Percentiles rank a stretch among this genome's conserved stretches.
These are phyloP conservation scores for Trypanosoma lewisi DNA, from an alignment of 208 protist species.

Conservation along the genomic window DNA sequence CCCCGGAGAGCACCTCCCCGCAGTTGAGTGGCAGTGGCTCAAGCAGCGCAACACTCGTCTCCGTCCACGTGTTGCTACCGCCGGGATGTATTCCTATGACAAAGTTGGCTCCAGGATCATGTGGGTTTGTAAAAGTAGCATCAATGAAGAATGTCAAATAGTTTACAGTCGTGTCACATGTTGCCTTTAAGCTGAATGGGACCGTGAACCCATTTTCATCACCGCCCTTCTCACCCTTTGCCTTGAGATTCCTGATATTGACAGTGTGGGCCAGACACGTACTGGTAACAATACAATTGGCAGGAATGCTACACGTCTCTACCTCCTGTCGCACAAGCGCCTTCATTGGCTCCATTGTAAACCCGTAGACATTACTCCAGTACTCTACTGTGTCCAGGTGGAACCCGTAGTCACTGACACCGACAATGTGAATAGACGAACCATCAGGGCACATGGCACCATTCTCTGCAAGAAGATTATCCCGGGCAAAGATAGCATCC, in stretches of 20 bases:
- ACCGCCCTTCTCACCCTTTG: constrained; percentile 37
- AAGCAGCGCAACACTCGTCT: constrained; percentile 70
- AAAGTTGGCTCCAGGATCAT: constrained; percentile 82
- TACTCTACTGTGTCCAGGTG: constrained; percentile 84
- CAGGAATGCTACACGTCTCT: constrained; percentile 74
- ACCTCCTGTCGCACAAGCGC: constrained; percentile 75
- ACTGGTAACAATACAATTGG: constrained; percentile 67
- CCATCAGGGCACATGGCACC: constrained; percentile 82
- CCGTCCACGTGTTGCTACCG: constrained; percentile 77
- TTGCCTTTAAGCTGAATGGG: constrained; percentile 51
- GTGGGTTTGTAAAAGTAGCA: constrained; percentile 67
- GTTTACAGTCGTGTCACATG: constrained; percentile 66
- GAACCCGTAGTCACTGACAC: constrained; percentile 84
- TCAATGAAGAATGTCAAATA: constrained; percentile 88
- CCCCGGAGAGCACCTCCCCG: constrained; percentile 65
- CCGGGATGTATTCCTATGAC: constrained; percentile 78
- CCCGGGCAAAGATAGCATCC: constrained; percentile 77
- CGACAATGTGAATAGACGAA: constrained; percentile 80
- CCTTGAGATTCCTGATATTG: constrained; percentile 46
- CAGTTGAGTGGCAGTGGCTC: constrained; percentile 66
- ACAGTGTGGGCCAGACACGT: constrained; percentile 60
- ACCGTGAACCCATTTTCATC: constrained; percentile 44
- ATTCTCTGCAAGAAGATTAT: constrained; percentile 61
- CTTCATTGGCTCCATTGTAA: constrained; percentile 91
- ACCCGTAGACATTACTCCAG: constrained; percentile 93